Conservation (phyloP, 1,284 basidiomycete species). For the Golubevia pallescens region DNA sequence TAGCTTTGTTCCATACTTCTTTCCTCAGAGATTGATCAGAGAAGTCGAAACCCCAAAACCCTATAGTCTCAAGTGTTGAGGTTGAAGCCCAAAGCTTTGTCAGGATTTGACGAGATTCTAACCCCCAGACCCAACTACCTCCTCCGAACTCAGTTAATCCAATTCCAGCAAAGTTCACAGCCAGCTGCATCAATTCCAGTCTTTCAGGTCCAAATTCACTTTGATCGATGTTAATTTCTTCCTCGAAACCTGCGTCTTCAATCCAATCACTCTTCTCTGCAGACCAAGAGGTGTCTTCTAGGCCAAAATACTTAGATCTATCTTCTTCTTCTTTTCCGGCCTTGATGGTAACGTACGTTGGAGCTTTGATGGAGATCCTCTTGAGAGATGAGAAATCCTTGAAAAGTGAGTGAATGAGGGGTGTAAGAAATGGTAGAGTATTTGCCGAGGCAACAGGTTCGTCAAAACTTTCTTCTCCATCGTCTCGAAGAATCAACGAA, state of each 20-base stretch:
- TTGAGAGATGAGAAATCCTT: not conserved
- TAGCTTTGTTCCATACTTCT: no score
- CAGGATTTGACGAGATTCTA: not conserved
- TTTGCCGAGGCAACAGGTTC: not conserved
- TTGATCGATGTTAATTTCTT: not conserved
- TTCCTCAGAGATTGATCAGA: no score
- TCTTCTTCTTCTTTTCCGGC: not conserved
- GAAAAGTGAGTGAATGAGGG: not conserved
- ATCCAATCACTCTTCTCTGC: not conserved
- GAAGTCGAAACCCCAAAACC: no score
- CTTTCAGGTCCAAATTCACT: not conserved
- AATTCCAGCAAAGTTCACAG: not conserved
- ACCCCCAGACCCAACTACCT: not conserved
- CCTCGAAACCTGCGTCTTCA: not conserved
- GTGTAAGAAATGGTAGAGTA: not conserved
- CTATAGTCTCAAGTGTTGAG: not conserved
- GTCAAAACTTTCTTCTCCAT: not conserved
- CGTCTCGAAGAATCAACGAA: not conserved
- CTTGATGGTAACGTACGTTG: not conserved
- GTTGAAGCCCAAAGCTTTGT: not conserved
- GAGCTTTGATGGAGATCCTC: not conserved
- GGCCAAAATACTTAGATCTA: no score
- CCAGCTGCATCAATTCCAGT: not conserved
- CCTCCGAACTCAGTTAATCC: not conserved
- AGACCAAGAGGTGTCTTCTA: not conserved